Conservation (phyloP, 768 basidiomycete species). For the Kwoniella sp. region DNA sequence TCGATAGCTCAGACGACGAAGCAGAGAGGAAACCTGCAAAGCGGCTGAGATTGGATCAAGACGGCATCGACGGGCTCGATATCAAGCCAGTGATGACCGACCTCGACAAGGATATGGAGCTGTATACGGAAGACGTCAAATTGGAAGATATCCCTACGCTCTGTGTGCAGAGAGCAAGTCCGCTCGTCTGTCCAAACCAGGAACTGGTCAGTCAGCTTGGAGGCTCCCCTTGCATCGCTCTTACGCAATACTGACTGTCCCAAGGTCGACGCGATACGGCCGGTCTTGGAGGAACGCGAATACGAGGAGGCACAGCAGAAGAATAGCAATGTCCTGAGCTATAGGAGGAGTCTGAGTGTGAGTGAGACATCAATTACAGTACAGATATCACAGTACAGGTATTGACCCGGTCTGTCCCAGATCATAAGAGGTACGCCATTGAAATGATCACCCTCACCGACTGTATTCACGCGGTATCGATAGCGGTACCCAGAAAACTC, state of each 20-base stretch:
- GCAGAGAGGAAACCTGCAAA: too few species aligned
- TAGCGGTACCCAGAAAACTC: constrained; percentile 43
- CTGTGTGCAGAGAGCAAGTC: constrained; percentile 38
- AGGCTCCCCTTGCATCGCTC: background rate
- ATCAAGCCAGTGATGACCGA: too few species aligned
- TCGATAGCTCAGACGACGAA: too few species aligned
- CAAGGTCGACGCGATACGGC: constrained; percentile 48
- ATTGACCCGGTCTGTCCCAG: constrained; percentile 2
- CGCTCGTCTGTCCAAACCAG: constrained; percentile 46
- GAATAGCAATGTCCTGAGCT: constrained; percentile 48
- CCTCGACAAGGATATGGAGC: constrained; percentile 41
- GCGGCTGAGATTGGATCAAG: too few species aligned
- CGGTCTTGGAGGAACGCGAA: constrained; percentile 44
- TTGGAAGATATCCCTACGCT: constrained; percentile 40
- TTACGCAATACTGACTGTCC: background rate
- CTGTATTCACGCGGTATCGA: background rate
- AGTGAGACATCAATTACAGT: too few species aligned
- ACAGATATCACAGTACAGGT: background rate
- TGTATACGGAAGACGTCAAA: constrained; percentile 26
- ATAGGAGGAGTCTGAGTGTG: constrained; percentile 47
- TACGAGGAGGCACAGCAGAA: constrained; percentile 44
- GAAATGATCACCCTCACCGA: background rate
- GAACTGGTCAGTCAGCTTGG: constrained; percentile 40
- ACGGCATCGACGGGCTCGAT: too few species aligned
- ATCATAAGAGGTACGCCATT: constrained; percentile 27